Evolutionary conservation across 192 early-diverging fungal species (phyloP).

Genomic region (Umbelopsis isabellina): DNA sequence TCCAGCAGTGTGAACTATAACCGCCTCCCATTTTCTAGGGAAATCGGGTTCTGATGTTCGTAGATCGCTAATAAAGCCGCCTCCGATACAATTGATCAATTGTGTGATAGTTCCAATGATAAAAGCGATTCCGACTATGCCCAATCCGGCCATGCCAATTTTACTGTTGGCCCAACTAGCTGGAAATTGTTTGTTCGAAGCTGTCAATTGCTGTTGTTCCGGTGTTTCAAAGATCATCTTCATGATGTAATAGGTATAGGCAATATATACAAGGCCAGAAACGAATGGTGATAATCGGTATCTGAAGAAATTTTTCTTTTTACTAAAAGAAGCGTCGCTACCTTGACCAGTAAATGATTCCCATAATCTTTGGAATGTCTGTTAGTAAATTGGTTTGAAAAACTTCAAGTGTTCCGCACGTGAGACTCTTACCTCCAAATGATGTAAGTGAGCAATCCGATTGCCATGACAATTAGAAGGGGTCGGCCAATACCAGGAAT

Average conservation of each 20-base stretch:
- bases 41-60: constrained; percentile 24
- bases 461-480: constrained; percentile 43
- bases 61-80: constrained; percentile 40
- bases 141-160: constrained; percentile 36
- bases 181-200: constrained; percentile 37
- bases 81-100: constrained; percentile 43
- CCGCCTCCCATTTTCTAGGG: constrained; percentile 30
- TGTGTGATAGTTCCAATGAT: constrained; percentile 49
- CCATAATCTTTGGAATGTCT: constrained; percentile 40
- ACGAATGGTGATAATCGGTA: constrained; percentile 52
- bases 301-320: constrained; percentile 48
- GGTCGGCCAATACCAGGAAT: constrained; percentile 36
- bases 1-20: constrained; percentile 37
- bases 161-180: constrained; percentile 36
- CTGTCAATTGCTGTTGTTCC: constrained; percentile 30
- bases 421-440: constrained; percentile 40
- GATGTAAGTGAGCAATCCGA: constrained; percentile 47
- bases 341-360: constrained; percentile 52
- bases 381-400: neutral
- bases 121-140: constrained; percentile 46
- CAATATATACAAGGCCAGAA: constrained; percentile 47
- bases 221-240: constrained; percentile 40
- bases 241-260: constrained; percentile 47
- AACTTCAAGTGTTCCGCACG: neutral
- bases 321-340: constrained; percentile 41